These are phyloP conservation scores for Fusarium piperis DNA, from an alignment of 2,329 filamentous ascomycete genomes.

Conservation along the genomic window DNA sequence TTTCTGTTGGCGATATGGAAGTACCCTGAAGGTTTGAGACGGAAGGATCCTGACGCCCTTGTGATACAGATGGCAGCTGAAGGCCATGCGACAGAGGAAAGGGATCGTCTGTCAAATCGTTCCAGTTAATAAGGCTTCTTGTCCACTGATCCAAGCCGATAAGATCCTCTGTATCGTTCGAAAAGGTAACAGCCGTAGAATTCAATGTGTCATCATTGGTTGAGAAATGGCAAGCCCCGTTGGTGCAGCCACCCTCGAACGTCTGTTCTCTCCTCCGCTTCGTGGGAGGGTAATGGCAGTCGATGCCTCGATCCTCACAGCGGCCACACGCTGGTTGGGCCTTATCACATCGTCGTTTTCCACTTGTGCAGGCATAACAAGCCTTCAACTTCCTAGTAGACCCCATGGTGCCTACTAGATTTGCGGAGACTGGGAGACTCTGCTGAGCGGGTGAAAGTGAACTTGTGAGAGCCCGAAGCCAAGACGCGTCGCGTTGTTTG, in stretches of 20 bases:
- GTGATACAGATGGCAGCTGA: not conserved
- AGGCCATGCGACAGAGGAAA: not conserved
- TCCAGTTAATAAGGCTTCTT: not conserved
- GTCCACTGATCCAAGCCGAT: slow-evolving; percentile 4
- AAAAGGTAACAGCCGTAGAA: not conserved
- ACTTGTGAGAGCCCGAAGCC: not conserved
- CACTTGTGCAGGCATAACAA: slow-evolving; percentile 14
- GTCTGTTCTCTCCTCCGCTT: not conserved
- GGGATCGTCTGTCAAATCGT: not conserved
- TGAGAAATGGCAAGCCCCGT: not conserved
- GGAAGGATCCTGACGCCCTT: not conserved
- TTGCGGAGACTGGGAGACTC: not conserved
- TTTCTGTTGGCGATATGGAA: not conserved
- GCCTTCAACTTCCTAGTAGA: slow-evolving; percentile 2
- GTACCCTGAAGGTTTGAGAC: not conserved
- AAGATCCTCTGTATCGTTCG: not conserved
- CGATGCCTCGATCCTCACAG: slow-evolving; percentile 12
- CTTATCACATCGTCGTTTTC: slow-evolving; percentile 18
- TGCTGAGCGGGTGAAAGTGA: not conserved
- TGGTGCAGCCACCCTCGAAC: not conserved
- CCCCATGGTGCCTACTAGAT: not conserved
- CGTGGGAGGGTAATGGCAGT: slow-evolving; percentile 9
- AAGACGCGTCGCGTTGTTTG: not conserved
- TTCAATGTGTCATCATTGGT: not conserved
- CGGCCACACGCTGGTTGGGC: slow-evolving; percentile 8